Base-by-base conservation (phyloP, 2,329 filamentous ascomycete genomes). In the Scopulariopsis brevicaulis region DNA sequence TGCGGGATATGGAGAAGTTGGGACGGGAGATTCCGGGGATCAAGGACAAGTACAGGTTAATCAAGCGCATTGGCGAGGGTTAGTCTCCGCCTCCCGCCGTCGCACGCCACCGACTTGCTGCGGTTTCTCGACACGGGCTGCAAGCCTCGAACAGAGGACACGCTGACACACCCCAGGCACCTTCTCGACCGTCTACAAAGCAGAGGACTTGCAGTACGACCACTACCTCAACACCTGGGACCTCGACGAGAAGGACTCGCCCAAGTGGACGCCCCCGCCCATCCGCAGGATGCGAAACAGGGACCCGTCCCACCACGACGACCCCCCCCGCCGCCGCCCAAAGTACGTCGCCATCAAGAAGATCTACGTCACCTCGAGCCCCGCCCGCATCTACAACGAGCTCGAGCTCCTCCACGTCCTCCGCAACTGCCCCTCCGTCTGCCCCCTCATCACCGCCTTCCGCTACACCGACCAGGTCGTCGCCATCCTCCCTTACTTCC, bases 141-240 rank as follows among this genome's bases (percentile, higher is more conserved):
- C 28, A 32, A 32, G 28, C 8, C 28, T 32, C 4, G 28, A 8
- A 46, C 14, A 46, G 14, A 46, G 40, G 15, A 7, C 14, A 32
- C 40, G 18, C 40, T 46, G 4, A 46, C 40, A 46, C 15, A 46
- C 6, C 3, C 5, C 63, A 96, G 91, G 94, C 59, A 99, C 94
- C 1, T 99, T 99, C 69, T 97, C 94, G 0, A 97, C 94, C 1
- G 94, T 99, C 14, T 99, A 99, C 79, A 99, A 99, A 71, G 94
- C 95, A 22, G 91, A 97, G 71, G 94, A 99, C 69, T 74, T 97
- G 28, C 79, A 87, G 58, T 96, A 96, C 69, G 83, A 94, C 62
- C 77, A 81, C 60, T 95, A 90, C 71, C 77, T 88, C 62, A 96
- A 96, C 68, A 82, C 86, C 62, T 97, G 93, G 91, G 92, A 97